These are phyloP conservation scores for Terfezia boudieri DNA, from an alignment of 495 filamentous ascomycete genomes.

Conservation along the genomic window DNA sequence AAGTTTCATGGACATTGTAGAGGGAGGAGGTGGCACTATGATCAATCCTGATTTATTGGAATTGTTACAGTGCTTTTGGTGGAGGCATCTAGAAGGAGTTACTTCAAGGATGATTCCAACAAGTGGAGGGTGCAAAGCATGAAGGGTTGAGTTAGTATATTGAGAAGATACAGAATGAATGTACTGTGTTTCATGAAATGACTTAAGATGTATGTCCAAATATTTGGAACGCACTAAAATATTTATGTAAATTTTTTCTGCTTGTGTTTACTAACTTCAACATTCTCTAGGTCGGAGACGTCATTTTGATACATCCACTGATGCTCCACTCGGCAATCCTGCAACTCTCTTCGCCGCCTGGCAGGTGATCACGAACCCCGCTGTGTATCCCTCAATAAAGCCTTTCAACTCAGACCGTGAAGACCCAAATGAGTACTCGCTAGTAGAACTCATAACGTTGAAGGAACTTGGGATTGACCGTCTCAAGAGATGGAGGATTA, in stretches of 20 bases:
- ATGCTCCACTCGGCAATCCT: constrained; percentile 44
- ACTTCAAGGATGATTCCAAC: constrained; percentile 40
- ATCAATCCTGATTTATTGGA: constrained; percentile 35
- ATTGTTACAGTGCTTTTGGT: constrained; percentile 36
- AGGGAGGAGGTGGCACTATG: constrained; percentile 44
- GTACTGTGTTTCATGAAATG: constrained; percentile 37
- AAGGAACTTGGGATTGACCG: constrained; percentile 33
- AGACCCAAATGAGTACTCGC: constrained; percentile 33
- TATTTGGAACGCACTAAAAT: too few species aligned
- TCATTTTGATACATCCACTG: constrained; percentile 48
- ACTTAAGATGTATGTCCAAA: constrained; percentile 24
- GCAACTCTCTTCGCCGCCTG: constrained; percentile 34
- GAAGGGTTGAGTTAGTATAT: constrained; percentile 32
- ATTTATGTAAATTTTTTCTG: too few species aligned
- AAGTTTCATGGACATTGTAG: constrained; percentile 40
- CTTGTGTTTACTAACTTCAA: too few species aligned
- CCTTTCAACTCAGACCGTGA: constrained; percentile 38
- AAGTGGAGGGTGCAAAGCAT: constrained; percentile 23
- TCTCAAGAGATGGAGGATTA: constrained; percentile 39
- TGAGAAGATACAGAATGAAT: constrained; percentile 24
- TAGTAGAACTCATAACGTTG: constrained; percentile 49
- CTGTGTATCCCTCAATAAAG: constrained; percentile 24
- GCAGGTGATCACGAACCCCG: constrained; percentile 55
- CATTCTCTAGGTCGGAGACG: constrained; percentile 28
- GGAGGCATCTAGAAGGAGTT: constrained; percentile 44